phyloP scores from a whole-genome alignment of 805 yeast genomes.

The Saccharomycopsis fibuligera region DNA sequence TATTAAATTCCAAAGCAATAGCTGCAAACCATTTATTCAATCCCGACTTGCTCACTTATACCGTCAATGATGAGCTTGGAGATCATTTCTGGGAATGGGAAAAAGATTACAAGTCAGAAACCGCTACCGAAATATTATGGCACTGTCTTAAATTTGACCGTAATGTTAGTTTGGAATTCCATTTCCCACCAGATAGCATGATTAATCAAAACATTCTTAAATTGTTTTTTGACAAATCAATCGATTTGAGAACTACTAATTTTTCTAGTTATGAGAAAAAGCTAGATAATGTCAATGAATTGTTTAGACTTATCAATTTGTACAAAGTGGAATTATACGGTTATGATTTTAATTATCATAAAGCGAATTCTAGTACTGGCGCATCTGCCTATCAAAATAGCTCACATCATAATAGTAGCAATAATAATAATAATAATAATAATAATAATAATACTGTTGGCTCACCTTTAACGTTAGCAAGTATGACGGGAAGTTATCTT shows the following conservation, averaged over 20 bases:
- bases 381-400: no score
- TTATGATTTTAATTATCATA: neutral
- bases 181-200: slow-evolving; percentile 16
- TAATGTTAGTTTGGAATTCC: slow-evolving; percentile 14
- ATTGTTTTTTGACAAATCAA: slow-evolving; percentile 1
- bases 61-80: slow-evolving; percentile 13
- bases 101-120: neutral
- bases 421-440: neutral
- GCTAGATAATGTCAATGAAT: slow-evolving; percentile 7
- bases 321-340: slow-evolving; percentile 14
- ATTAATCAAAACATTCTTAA: slow-evolving; percentile 18
- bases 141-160: slow-evolving; percentile 18
- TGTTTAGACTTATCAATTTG: slow-evolving; percentile 9
- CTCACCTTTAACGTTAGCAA: neutral
- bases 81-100: slow-evolving; percentile 2
- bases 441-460: neutral
- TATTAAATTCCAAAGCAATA: slow-evolving; percentile 8
- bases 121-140: slow-evolving; percentile 14
- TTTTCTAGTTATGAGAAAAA: neutral
- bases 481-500: neutral
- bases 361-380: neutral
- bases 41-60: slow-evolving; percentile 8
- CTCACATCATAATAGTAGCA: no score
- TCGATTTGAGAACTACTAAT: neutral
- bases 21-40: slow-evolving; percentile 13